phyloP scores from a whole-genome alignment of 2,329 filamentous ascomycete species.

The Dryadomyces quercivorus region DNA sequence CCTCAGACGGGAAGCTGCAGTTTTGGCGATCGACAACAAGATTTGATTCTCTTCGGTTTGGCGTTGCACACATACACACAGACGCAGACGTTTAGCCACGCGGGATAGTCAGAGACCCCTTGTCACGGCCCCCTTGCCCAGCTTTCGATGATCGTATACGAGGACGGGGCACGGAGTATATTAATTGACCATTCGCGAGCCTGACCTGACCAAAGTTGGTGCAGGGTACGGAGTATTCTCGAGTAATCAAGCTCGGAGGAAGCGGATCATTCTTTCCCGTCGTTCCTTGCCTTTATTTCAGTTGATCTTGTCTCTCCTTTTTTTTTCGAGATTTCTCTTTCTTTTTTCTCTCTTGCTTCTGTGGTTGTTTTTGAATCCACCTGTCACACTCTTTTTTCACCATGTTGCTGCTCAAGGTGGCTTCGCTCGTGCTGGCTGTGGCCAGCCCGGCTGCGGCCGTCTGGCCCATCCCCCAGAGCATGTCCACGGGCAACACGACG shows the following conservation, averaged over 20 bases:
- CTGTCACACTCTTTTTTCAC: neutral
- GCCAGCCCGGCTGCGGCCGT: slow-evolving; percentile 34
- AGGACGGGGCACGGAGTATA: neutral
- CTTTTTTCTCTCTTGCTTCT: neutral
- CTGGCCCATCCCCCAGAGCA: slow-evolving; percentile 43
- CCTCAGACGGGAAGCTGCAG: neutral
- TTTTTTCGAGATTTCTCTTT: neutral
- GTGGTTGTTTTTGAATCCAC: neutral
- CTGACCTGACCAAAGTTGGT: neutral
- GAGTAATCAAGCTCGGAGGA: neutral
- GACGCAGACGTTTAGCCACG: neutral
- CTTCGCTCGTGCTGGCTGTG: slow-evolving; percentile 27
- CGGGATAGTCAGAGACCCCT: neutral
- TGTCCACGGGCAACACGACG: slow-evolving; percentile 37
- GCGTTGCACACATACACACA: neutral
- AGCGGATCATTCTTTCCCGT: neutral
- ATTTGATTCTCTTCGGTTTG: neutral
- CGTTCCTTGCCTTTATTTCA: neutral
- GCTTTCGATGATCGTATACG: neutral
- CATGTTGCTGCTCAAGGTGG: slow-evolving; percentile 17
- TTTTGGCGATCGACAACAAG: neutral
- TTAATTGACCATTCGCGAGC: neutral
- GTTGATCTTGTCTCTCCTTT: neutral
- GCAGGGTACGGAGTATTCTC: neutral
- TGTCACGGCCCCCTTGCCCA: neutral